A percentile compares a stretch with the other conserved stretches of the same genome.
These are phyloP conservation scores for Amaranthus cruentus DNA, from an alignment of 148 eudicot genomes.

Conservation along the genomic window DNA sequence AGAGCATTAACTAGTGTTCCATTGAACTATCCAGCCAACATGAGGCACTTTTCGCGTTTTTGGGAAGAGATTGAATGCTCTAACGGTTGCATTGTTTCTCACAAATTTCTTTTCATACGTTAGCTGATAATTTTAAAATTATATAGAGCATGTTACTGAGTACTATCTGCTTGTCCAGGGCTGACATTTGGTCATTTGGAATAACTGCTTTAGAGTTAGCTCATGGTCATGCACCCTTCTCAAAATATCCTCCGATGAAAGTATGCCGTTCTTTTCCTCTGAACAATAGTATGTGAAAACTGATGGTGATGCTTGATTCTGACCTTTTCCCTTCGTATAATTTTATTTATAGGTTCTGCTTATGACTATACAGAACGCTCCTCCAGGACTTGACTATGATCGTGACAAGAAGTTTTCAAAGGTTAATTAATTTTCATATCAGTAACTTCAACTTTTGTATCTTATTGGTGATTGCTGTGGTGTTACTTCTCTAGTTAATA, in stretches of 20 bases:
- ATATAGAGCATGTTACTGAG: background rate
- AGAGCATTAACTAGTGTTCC: no score
- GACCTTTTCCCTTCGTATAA: background rate
- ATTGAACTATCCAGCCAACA: no score
- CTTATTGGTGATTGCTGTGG: background rate
- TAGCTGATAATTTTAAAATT: background rate
- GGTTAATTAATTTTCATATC: conserved; percentile 40
- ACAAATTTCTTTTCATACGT: background rate
- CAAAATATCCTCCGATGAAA: conserved; percentile 99
- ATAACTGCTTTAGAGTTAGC: conserved; percentile 98
- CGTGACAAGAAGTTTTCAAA: conserved; percentile 95
- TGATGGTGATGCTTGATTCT: conserved; percentile 3
- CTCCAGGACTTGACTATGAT: conserved; percentile 98
- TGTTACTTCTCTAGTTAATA: background rate
- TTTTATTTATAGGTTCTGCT: conserved; percentile 57
- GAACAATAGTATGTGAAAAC: background rate
- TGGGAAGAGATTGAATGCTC: no score
- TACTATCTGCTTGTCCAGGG: conserved; percentile 39
- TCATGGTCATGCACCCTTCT: conserved; percentile 99
- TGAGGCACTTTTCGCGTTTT: no score
- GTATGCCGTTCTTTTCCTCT: conserved; percentile 24
- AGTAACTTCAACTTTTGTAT: background rate
- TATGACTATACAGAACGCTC: conserved; percentile 98
- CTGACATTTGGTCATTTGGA: conserved; percentile 99
- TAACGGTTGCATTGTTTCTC: no score